A percentile compares a stretch with the other conserved stretches of the same genome.
Evolutionary conservation across 1,139 yeast species (phyloP).

Genomic region (Blastobotrys capitulatus): DNA sequence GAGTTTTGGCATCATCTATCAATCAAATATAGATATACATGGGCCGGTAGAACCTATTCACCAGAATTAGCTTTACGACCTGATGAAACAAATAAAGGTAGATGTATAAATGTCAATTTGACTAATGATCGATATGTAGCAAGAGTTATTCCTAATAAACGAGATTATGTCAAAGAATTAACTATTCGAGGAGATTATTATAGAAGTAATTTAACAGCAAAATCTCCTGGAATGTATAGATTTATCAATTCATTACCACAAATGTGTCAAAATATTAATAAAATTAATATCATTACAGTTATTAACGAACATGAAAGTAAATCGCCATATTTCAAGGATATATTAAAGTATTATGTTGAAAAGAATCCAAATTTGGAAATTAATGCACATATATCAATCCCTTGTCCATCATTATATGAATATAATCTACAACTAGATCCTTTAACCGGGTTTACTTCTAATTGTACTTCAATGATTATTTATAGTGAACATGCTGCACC

Average conservation of each 20-base stretch:
- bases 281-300: background rate
- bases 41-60: background rate
- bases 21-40: background rate
- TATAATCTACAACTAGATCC: background rate
- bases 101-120: background rate
- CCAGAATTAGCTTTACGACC: background rate
- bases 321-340: no score
- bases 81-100: background rate
- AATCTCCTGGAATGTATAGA: no score
- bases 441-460: background rate
- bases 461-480: background rate
- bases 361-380: no score
- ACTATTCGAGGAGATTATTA: background rate
- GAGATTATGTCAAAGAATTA: background rate
- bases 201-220: no score
- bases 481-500: background rate
- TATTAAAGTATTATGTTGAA: no score
- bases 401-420: background rate
- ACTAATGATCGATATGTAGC: background rate
- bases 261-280: background rate
- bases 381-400: background rate
- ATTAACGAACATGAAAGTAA: background rate
- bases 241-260: no score
- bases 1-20: background rate
- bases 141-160: background rate